Base-by-base conservation (phyloP, 345 rosid genomes). In the Heritiera fomes region DNA sequence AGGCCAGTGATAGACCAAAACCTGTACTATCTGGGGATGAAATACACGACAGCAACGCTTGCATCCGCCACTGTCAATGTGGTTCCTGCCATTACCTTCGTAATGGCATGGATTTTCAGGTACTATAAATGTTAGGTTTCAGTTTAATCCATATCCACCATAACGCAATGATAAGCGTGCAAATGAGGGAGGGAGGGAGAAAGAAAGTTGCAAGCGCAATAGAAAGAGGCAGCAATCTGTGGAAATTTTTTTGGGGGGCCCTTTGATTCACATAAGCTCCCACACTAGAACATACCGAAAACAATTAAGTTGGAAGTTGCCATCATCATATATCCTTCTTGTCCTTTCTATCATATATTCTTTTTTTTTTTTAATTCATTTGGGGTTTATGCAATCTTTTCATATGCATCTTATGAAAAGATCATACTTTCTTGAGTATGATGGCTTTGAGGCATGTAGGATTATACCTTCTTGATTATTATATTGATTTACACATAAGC, bases 1-100 rank as follows among this genome's bases (percentile, higher is more conserved):
- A 95, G 99, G 89, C 98, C 99, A 38, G 99, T 95, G 87, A 84
- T 95, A 40, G 99, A 93, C 75, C 99, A 95, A 85, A 95, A 95
- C 43, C 61, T 95, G 60, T 95, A 92, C 79, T 92, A 86, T 77
- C 72, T 90, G 20, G 99, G 99, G 38, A 88, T 95, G 99, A 90
- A 91, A 75, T 89, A 87, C 86, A 95, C 99, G 5, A 86, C 99
- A 0, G 98, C 98, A 65, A 95, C 99, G 62, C 94, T 93, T 45
- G 88, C 99, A 74, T 87, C 98, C 0, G 97, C 98, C 28, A 84
- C 88, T 0, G 82, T 84, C 80, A 95, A 92, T 79, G 80, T 88
- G 69, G 90, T 93, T 41, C 97, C 97, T 2, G 98, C 98, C 80
- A 73, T 95, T 40, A 93, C 98, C 76, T 93, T 95, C 76, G 71